Evolutionary conservation across 257 asterid genomes (phyloP), one percentile per base, ranked within the genome.

Genomic region (Plantago ovata): DNA sequence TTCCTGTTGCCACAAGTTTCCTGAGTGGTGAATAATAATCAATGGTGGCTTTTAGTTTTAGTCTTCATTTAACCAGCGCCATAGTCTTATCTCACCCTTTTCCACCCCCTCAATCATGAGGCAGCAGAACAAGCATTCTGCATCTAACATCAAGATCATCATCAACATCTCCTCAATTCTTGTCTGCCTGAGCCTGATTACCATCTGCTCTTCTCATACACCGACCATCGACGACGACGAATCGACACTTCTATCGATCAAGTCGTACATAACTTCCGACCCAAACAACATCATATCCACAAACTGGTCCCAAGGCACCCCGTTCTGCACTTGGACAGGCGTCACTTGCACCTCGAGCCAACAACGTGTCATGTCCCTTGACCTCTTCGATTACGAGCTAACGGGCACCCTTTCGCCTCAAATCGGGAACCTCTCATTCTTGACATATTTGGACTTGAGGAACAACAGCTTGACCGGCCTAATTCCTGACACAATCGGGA

Each of bases 271-370:
- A 10, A 19, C 53, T 13, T 33, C 38, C 38, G 53, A 52, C 12
- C 62, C 63, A 3, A 15, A 46, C 8, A 23, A 40, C 20, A 15
- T 61, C 6, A 9, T 67, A 24, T 45, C 68, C 9, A 52, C 44
- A 14, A 67, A 60, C 8, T 67, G 72, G 72, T 46, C 65, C 5
- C 52, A 16, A 1, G 60, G 18, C 2, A 58, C 65, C 13, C 23
- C 53, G 0, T 58, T 66, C 21, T 66, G 65, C 36, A 40, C 39
- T 9, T 66, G 71, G 65, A 49, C 14, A 15, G 71, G 65, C 19
- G 38, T 66, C 50, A 66, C 38, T 13, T 66, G 71, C 23, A 19
- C 54, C 39, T 19, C 1, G 0, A 23, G 23, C 33, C 39, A 48
- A 43, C 20, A 14, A 13, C 48, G 65, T 39, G 71, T 49, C 2